phyloP scores from a whole-genome alignment of 495 filamentous ascomycete genomes.

The Neurospora discreta region DNA sequence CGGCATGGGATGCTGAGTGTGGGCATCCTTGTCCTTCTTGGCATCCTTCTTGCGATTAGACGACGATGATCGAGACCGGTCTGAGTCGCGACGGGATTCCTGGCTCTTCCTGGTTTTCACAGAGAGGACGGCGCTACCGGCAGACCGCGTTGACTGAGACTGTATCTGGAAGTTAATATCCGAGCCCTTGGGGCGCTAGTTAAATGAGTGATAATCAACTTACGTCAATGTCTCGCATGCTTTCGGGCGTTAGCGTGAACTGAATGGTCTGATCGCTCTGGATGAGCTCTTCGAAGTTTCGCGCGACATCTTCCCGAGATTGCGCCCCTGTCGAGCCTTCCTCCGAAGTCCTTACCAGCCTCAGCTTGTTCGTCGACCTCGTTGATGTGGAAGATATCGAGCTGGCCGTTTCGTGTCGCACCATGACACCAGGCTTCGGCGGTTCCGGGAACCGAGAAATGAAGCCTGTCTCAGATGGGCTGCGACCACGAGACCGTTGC shows the following conservation, averaged over 20 bases:
- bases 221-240: conserved; percentile 77
- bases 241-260: conserved; percentile 84
- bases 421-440: not conserved
- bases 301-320: conserved; percentile 28
- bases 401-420: conserved; percentile 8
- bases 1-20: conserved; percentile 24
- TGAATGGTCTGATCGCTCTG: conserved; percentile 85
- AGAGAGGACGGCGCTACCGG: conserved; percentile 24
- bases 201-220: conserved; percentile 16
- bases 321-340: conserved; percentile 27
- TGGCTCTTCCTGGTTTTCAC: conserved; percentile 31
- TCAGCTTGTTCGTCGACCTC: conserved; percentile 31
- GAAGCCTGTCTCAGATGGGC: conserved; percentile 6
- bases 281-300: conserved; percentile 75
- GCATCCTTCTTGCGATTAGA: conserved; percentile 16
- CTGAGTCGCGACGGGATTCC: conserved; percentile 21
- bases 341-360: conserved; percentile 38
- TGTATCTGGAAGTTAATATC: conserved; percentile 17
- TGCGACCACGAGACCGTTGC: conserved; percentile 15
- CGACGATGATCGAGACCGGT: conserved; percentile 33
- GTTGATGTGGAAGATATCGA: conserved; percentile 29
- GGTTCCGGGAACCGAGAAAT: conserved; percentile 8
- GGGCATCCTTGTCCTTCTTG: conserved; percentile 26
- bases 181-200: not conserved
- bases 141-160: conserved; percentile 24